A percentile compares a stretch with the other conserved stretches of the same genome.
Conservation (phyloP, 202 grass and related monocot genomes). For the Setaria italica region DNA sequence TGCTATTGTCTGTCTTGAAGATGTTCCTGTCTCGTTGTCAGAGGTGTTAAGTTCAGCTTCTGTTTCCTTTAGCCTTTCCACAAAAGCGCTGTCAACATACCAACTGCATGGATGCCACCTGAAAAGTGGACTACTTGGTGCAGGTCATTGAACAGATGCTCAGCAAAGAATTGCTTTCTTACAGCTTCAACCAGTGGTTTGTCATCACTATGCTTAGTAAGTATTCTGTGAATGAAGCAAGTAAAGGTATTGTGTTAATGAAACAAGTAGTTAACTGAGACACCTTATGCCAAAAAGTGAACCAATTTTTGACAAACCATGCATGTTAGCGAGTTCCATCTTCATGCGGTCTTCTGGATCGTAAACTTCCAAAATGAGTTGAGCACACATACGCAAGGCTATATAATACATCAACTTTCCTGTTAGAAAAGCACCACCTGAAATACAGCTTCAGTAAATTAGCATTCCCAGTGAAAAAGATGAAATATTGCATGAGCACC, state of each 20-base stretch:
- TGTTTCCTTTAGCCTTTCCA: slow-evolving; percentile 46
- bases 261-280: slow-evolving; percentile 40
- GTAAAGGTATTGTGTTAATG: background rate
- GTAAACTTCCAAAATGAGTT: background rate
- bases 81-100: slow-evolving; percentile 42
- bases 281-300: slow-evolving; percentile 2
- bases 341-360: slow-evolving; percentile 51
- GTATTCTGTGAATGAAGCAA: slow-evolving; percentile 55
- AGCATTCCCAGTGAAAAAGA: slow-evolving; percentile 7
- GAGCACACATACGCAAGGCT: background rate
- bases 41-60: slow-evolving; percentile 19
- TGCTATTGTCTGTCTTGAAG: slow-evolving; percentile 34
- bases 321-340: slow-evolving; percentile 68
- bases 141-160: slow-evolving; percentile 63
- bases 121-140: slow-evolving; percentile 54
- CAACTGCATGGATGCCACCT: slow-evolving; percentile 53
- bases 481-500: slow-evolving; percentile 11
- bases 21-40: background rate
- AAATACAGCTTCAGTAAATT: slow-evolving; percentile 40
- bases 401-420: slow-evolving; percentile 12
- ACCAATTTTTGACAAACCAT: slow-evolving; percentile 28
- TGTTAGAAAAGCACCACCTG: background rate
- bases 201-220: slow-evolving; percentile 59
- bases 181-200: slow-evolving; percentile 46
- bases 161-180: slow-evolving; percentile 55